A percentile compares a stretch with the other conserved stretches of the same genome.
These are phyloP conservation scores for Cutaneotrichosporon cyanovorans DNA, from an alignment of 1,284 basidiomycete genomes.

Conservation along the genomic window DNA sequence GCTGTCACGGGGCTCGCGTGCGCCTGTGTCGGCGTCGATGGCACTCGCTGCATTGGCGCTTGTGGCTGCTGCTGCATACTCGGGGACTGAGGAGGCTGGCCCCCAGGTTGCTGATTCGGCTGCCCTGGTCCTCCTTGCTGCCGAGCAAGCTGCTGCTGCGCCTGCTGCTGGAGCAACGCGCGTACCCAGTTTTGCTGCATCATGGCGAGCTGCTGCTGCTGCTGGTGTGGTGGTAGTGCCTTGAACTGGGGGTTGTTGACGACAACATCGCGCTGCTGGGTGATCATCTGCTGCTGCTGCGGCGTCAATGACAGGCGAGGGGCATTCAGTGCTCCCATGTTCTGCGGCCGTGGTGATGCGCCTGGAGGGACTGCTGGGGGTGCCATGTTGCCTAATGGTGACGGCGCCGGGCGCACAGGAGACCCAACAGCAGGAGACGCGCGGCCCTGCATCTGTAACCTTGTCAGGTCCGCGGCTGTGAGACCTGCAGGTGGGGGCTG, in stretches of 20 bases:
- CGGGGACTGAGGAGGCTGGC: constrained; percentile 3
- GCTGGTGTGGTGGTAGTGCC: constrained; percentile 28
- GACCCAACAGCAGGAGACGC: constrained; percentile 19
- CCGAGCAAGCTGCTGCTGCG: constrained; percentile 25
- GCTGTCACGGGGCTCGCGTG: constrained; percentile 22
- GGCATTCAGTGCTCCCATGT: constrained; percentile 9
- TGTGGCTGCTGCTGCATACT: constrained; percentile 3
- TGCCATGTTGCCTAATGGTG: constrained; percentile 16
- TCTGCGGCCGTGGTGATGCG: constrained; percentile 14
- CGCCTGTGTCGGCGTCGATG: constrained; percentile 12
- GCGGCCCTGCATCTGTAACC: constrained; percentile 19
- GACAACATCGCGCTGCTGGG: constrained; percentile 17
- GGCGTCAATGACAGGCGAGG: constrained; percentile 17
- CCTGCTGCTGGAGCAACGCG: constrained; percentile 19
- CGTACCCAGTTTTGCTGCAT: constrained; percentile 28
- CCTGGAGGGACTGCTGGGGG: constrained; percentile 17
- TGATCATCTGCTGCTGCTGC: constrained; percentile 33
- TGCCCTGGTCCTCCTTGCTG: constrained; percentile 20
- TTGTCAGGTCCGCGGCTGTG: constrained; percentile 17
- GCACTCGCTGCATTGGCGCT: background rate
- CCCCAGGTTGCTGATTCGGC: constrained; percentile 17
- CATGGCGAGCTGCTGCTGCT: constrained; percentile 28
- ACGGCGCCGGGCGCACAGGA: constrained; percentile 13
- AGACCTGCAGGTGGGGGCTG: constrained; percentile 13
- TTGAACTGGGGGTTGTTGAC: constrained; percentile 24